Evolutionary conservation across 768 basidiomycete species (phyloP).

Genomic region (Leccinum uliginosum): DNA sequence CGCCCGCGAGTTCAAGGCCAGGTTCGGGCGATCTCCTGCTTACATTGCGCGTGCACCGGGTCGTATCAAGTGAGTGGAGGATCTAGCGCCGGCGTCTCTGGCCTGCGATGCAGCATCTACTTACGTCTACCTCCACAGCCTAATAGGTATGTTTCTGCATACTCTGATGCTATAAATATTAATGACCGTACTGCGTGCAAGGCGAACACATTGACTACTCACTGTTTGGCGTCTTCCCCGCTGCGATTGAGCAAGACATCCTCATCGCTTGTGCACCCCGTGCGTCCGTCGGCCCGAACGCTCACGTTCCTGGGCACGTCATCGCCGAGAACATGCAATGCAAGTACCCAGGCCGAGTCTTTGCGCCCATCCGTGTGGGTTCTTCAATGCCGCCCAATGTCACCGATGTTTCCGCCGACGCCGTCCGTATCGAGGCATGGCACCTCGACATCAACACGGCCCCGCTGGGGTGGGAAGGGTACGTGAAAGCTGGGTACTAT

Average conservation of each 20-base stretch:
- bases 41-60: constrained; percentile 78
- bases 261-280: constrained; percentile 69
- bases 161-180: neutral
- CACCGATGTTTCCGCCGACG: constrained; percentile 28
- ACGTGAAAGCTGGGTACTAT: constrained; percentile 83
- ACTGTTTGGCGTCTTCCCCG: constrained; percentile 78
- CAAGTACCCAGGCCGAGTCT: constrained; percentile 56
- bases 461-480: constrained; percentile 79
- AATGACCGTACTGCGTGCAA: constrained; percentile 22
- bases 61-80: constrained; percentile 60
- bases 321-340: constrained; percentile 56
- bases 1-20: constrained; percentile 52
- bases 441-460: constrained; percentile 63
- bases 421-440: constrained; percentile 52
- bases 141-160: constrained; percentile 30
- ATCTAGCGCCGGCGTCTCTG: neutral
- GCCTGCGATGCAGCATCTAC: neutral
- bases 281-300: constrained; percentile 5
- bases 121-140: constrained; percentile 13
- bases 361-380: constrained; percentile 43
- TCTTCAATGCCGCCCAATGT: constrained; percentile 23
- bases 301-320: constrained; percentile 47
- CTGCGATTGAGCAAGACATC: constrained; percentile 82
- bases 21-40: constrained; percentile 63
- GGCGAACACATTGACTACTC: constrained; percentile 86